Evolutionary conservation across 257 asterid species (phyloP).

Genomic region (Euphrasia confusa): DNA sequence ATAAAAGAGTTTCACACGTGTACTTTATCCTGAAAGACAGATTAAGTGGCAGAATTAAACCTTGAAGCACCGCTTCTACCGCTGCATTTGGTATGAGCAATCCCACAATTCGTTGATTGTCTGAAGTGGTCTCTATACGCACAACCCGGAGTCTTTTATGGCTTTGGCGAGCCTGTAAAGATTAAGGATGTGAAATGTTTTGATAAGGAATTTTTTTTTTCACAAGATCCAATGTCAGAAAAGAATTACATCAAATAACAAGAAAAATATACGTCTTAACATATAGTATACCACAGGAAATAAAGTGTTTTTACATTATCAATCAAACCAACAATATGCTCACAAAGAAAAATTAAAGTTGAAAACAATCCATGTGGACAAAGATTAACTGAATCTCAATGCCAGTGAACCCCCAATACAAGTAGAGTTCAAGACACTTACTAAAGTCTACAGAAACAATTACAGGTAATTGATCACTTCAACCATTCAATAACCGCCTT

Average conservation of each 20-base stretch:
- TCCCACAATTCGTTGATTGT: constrained; percentile 75
- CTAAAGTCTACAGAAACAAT: background rate
- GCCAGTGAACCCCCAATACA: background rate
- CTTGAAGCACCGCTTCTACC: constrained; percentile 87
- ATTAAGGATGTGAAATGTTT: constrained; percentile 9
- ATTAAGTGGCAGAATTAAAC: constrained; percentile 31
- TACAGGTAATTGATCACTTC: background rate
- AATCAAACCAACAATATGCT: constrained; percentile 2
- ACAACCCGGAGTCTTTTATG: constrained; percentile 83
- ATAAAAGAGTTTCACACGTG: background rate
- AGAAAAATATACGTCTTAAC: background rate
- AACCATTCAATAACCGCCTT: background rate
- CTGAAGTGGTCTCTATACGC: constrained; percentile 79
- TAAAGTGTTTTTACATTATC: background rate
- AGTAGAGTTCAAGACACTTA: background rate
- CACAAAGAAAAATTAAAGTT: background rate
- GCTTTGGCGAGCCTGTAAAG: constrained; percentile 65
- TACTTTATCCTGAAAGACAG: background rate
- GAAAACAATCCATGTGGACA: background rate
- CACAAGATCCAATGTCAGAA: background rate
- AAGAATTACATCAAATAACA: constrained; percentile 15
- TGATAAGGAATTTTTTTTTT: constrained; percentile 2
- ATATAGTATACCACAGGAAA: background rate
- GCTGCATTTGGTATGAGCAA: constrained; percentile 93
- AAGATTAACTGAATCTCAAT: constrained; percentile 3